Evolutionary conservation across 2,329 filamentous ascomycete species (phyloP).

Genomic region (Diaporthe helianthi): DNA sequence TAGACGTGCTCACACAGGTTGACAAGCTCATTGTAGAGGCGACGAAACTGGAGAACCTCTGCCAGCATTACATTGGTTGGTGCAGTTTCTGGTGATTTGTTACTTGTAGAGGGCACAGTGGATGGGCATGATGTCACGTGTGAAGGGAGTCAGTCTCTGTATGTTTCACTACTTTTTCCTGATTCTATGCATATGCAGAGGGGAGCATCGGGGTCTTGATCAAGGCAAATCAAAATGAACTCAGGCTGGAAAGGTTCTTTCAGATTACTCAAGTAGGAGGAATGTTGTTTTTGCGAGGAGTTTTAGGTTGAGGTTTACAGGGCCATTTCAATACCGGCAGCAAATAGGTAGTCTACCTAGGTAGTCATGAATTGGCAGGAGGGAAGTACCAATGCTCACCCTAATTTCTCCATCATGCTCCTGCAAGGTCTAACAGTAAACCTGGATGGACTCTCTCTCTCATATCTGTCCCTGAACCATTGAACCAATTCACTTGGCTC

Average conservation of each 20-base stretch:
- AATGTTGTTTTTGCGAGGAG: conserved; percentile 10
- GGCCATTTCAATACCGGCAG: not conserved
- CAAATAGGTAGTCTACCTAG: not conserved
- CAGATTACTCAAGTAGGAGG: not conserved
- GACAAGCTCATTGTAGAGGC: conserved; percentile 95
- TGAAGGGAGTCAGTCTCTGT: not conserved
- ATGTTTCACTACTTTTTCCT: not conserved
- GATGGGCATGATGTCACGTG: not conserved
- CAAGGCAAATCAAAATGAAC: conserved; percentile 15
- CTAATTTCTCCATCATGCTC: not conserved
- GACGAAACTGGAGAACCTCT: conserved; percentile 95
- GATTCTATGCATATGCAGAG: not conserved
- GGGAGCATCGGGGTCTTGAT: not conserved
- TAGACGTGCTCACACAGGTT: conserved; percentile 86
- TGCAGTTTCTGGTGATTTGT: conserved; percentile 95
- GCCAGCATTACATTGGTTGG: conserved; percentile 99
- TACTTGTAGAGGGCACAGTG: conserved; percentile 35
- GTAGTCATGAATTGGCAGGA: too few species aligned
- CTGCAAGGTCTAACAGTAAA: not conserved
- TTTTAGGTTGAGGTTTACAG: conserved; percentile 4
- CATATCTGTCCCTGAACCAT: too few species aligned
- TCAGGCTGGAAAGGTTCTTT: not conserved
- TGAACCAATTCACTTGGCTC: conserved; percentile 12
- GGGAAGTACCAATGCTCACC: not conserved
- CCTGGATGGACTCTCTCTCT: not conserved